Base-by-base conservation (phyloP, 164 flowering plant genomes). In the Chloranthus sessilifolius region DNA sequence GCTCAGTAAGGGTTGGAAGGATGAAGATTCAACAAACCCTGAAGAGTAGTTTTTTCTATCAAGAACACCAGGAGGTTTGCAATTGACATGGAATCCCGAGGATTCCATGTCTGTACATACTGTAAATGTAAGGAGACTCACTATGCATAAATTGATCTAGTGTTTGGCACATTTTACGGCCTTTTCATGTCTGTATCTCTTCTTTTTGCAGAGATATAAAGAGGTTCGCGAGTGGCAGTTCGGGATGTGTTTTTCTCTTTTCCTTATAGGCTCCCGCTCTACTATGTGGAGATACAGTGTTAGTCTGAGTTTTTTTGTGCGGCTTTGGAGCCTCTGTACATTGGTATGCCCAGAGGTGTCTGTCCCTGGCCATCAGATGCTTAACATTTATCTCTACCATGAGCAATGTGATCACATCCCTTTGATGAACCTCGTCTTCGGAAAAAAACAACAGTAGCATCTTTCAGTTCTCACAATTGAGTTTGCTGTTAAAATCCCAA, bases 1-100 rank as follows among this genome's bases (percentile, higher is more conserved):
- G 70, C 95, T 88, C 34, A 72, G 75, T 14, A 92, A 88, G 73
- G 95, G 95, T 31, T 83, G 63, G 76, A 88, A 83, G 64, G 98
- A 88, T 26, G 95, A 85, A 44, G 66, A 71, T 2, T 68, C 81
- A 7, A 10, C 65, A 27, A 80, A 77, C 58, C 68, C 72, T 19
- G 63, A 65, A 55, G 43, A 64, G 19, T 74, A 68, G 49, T 50
- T 17, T 11, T 26, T 11, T 1, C 2, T 11, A 29, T 28, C 39
- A 19, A 12, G 41, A 50, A 24, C 24, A 52, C 10, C 37, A 14
- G 31, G 5, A n/a, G 56, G 44, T 25, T 34, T 26, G 49, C 35
- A 23, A 55, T 48, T 44, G 22, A 15, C 44, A 36, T 43, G 23
- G 14, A 48, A 29, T 25, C 20, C 46, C 30, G 21, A 25, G 34